Percentiles rank a stretch among this genome's conserved stretches.
Conservation (phyloP, 495 filamentous ascomycete species). For the Hypomontagnella submonticulosa region DNA sequence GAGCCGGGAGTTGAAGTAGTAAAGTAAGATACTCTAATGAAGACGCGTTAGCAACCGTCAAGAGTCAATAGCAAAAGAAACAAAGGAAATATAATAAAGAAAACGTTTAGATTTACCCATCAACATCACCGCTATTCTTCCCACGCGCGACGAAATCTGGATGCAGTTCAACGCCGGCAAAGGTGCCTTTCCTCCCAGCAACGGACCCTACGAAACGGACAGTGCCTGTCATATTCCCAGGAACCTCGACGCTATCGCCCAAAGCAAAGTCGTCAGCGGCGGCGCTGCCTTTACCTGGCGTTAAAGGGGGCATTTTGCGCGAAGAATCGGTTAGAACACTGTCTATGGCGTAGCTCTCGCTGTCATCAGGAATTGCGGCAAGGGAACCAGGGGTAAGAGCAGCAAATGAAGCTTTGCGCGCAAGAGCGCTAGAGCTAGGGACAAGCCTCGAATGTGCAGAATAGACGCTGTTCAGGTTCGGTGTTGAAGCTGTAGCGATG, state of each 20-base stretch:
- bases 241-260: constrained; percentile 92
- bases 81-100: constrained; percentile 17
- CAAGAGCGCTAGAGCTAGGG: constrained; percentile 58
- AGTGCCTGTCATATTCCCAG: constrained; percentile 90
- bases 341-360: constrained; percentile 66
- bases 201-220: constrained; percentile 91
- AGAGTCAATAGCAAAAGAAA: constrained; percentile 15
- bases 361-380: constrained; percentile 70
- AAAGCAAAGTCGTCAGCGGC: constrained; percentile 66
- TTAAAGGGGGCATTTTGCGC: constrained; percentile 53
- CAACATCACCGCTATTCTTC: constrained; percentile 97
- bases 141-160: constrained; percentile 81
- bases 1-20: constrained; percentile 78
- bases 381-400: constrained; percentile 70
- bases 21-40: constrained; percentile 81
- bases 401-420: constrained; percentile 73
- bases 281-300: constrained; percentile 46
- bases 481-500: constrained; percentile 67
- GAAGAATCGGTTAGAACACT: constrained; percentile 59
- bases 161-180: constrained; percentile 94
- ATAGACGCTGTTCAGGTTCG: constrained; percentile 65
- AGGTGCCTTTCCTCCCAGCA: constrained; percentile 87
- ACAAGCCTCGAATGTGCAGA: constrained; percentile 55
- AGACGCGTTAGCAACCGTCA: constrained; percentile 23
- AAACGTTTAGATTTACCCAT: constrained; percentile 72